Conservation (phyloP, 768 basidiomycete species). For the Auricularia heimuer region DNA sequence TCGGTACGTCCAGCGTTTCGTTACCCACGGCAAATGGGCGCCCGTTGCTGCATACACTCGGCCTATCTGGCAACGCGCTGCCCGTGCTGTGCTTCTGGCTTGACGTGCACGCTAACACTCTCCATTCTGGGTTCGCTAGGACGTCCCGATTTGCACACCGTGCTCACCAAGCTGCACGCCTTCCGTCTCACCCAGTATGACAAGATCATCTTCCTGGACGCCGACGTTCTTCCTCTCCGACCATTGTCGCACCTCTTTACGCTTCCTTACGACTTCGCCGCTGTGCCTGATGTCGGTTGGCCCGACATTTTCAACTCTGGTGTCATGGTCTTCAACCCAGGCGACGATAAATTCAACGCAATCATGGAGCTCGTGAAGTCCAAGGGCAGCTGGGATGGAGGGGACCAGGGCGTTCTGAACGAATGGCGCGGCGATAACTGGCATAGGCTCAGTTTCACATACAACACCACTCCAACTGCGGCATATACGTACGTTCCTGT, state of each 20-base stretch:
- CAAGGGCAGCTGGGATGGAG: constrained; percentile 92
- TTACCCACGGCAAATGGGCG: constrained; percentile 12
- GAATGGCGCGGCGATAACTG: constrained; percentile 85
- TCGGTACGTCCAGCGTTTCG: constrained; percentile 49
- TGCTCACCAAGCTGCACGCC: constrained; percentile 92
- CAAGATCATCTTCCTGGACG: constrained; percentile 86
- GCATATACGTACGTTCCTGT: constrained; percentile 67
- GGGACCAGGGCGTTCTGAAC: constrained; percentile 96
- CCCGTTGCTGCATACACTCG: constrained; percentile 10
- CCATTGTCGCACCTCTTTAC: constrained; percentile 90
- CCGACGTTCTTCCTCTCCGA: constrained; percentile 79
- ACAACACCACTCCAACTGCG: constrained; percentile 96
- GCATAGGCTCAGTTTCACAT: constrained; percentile 93
- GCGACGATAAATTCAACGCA: constrained; percentile 71
- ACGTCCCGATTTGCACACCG: constrained; percentile 84
- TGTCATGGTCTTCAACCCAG: constrained; percentile 77
- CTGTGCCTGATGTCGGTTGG: constrained; percentile 96
- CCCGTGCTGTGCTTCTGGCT: constrained; percentile 7
- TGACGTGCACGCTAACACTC: constrained; percentile 8
- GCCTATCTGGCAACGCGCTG: not conserved
- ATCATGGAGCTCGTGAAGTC: constrained; percentile 59
- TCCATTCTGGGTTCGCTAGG: constrained; percentile 38
- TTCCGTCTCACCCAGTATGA: constrained; percentile 84
- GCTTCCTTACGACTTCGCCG: constrained; percentile 75
- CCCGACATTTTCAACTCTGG: constrained; percentile 99